Conservation (phyloP, 495 filamentous ascomycete genomes). For the Tetracladium marchalianum region DNA sequence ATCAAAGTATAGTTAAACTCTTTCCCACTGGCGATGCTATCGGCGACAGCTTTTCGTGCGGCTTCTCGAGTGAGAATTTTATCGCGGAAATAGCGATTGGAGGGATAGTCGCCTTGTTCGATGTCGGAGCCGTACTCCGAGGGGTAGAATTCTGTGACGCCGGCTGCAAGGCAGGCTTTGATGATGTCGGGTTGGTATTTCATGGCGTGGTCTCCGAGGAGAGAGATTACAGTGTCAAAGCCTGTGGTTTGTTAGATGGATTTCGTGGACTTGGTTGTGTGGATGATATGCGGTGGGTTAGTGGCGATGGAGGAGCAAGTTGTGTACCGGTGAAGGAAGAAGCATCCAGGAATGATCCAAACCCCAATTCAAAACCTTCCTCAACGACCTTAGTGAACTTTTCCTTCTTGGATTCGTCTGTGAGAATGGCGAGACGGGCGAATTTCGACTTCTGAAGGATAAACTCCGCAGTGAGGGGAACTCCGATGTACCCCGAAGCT, state of each 20-base stretch:
- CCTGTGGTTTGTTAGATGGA: background rate
- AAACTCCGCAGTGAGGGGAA: background rate
- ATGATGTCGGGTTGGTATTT: conserved; percentile 9
- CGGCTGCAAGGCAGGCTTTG: conserved; percentile 1
- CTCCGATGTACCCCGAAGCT: conserved; percentile 1
- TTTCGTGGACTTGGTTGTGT: background rate
- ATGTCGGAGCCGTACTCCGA: conserved; percentile 10
- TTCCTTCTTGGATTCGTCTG: background rate
- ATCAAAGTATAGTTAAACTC: conserved; percentile 7
- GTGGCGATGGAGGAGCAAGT: too few relatives aligned
- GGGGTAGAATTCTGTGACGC: conserved; percentile 5
- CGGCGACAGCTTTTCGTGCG: too few relatives aligned
- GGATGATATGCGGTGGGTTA: background rate
- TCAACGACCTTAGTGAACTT: background rate
- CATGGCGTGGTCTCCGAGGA: conserved; percentile 8
- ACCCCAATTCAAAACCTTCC: conserved; percentile 1
- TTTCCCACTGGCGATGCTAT: background rate
- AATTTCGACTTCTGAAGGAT: background rate
- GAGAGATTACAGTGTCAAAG: conserved; percentile 4
- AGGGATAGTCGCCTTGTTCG: background rate
- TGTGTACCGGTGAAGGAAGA: background rate
- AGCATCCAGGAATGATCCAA: conserved; percentile 1
- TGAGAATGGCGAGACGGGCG: conserved; percentile 1
- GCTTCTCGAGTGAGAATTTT: conserved; percentile 3
- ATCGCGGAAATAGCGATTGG: conserved; percentile 8